Conservation (phyloP, 768 basidiomycete genomes). For the Auricularia heimuer region DNA sequence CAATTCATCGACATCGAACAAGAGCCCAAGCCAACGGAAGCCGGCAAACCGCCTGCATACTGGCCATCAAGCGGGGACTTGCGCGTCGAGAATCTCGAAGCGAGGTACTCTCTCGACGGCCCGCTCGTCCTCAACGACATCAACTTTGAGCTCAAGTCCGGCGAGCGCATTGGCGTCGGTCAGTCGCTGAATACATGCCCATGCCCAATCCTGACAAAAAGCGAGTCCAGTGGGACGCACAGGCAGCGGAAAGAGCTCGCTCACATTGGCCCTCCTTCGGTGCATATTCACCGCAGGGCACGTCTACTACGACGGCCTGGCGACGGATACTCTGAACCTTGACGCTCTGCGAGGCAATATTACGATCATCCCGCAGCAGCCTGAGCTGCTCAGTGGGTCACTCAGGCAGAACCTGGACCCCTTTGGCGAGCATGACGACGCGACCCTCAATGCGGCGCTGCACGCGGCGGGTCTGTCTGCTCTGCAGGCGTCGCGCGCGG, state of each 20-base stretch:
- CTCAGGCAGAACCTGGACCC: constrained; percentile 42
- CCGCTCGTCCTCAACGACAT: constrained; percentile 39
- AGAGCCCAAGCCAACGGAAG: constrained; percentile 33
- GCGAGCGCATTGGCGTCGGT: constrained; percentile 30
- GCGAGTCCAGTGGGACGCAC: constrained; percentile 22
- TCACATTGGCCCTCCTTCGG: constrained; percentile 28
- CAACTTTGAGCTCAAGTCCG: constrained; percentile 28
- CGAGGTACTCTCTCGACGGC: constrained; percentile 38
- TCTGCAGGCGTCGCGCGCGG: constrained; percentile 19
- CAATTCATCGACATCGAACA: constrained; percentile 51
- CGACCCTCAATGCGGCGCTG: constrained; percentile 29
- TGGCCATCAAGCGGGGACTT: constrained; percentile 57
- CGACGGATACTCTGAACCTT: constrained; percentile 39
- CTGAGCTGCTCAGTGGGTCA: constrained; percentile 34
- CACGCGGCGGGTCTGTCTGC: constrained; percentile 28
- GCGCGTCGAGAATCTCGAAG: constrained; percentile 42
- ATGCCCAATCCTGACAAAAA: constrained; percentile 8
- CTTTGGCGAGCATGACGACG: constrained; percentile 39
- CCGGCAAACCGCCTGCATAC: constrained; percentile 47
- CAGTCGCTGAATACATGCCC: background rate
- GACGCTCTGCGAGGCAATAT: constrained; percentile 42
- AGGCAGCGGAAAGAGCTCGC: constrained; percentile 15
- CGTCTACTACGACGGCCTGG: constrained; percentile 44
- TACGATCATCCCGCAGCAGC: constrained; percentile 49
- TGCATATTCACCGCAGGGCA: constrained; percentile 30